Evolutionary conservation across 208 protist species (phyloP).

Genomic region (Trypanosoma avium): DNA sequence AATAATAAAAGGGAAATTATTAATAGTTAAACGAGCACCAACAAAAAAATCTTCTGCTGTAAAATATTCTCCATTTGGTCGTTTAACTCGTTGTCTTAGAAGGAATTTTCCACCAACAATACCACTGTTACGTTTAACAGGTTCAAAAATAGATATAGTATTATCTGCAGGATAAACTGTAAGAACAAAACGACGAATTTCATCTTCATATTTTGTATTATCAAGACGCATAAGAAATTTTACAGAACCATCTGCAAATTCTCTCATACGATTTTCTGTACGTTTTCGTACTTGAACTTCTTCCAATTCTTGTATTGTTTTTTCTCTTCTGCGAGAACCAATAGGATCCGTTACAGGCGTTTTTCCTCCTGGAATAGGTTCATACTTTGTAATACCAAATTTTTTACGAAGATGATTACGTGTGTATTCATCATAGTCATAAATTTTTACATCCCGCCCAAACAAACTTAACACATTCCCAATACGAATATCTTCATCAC

Average conservation of each 20-base stretch:
- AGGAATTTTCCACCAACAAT: slow-evolving; percentile 95
- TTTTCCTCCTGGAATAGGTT: slow-evolving; percentile 56
- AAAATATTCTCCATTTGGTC: slow-evolving; percentile 60
- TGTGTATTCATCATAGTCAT: slow-evolving; percentile 95
- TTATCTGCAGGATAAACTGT: slow-evolving; percentile 92
- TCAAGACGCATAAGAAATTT: slow-evolving; percentile 92
- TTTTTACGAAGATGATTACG: slow-evolving; percentile 76
- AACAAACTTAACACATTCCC: slow-evolving; percentile 90
- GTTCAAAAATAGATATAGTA: slow-evolving; percentile 92
- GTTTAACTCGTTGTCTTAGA: slow-evolving; percentile 76
- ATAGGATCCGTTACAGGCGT: slow-evolving; percentile 66
- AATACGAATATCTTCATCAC: slow-evolving; percentile 92
- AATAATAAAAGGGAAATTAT: slow-evolving; percentile 82
- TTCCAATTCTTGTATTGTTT: slow-evolving; percentile 83
- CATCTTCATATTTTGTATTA: slow-evolving; percentile 78
- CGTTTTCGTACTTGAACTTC: slow-evolving; percentile 71
- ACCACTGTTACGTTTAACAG: slow-evolving; percentile 91
- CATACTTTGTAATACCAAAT: slow-evolving; percentile 66
- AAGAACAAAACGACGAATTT: slow-evolving; percentile 90
- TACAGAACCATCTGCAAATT: slow-evolving; percentile 80
- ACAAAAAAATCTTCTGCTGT: slow-evolving; percentile 87
- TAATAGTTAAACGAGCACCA: slow-evolving; percentile 74
- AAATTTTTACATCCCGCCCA: slow-evolving; percentile 84
- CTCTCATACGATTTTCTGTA: slow-evolving; percentile 80
- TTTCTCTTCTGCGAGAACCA: slow-evolving; percentile 78